Percentiles rank a stretch among this genome's conserved stretches.
phyloP scores from a whole-genome alignment of 2,329 filamentous ascomycete species.

The Dissoconium aciculare region DNA sequence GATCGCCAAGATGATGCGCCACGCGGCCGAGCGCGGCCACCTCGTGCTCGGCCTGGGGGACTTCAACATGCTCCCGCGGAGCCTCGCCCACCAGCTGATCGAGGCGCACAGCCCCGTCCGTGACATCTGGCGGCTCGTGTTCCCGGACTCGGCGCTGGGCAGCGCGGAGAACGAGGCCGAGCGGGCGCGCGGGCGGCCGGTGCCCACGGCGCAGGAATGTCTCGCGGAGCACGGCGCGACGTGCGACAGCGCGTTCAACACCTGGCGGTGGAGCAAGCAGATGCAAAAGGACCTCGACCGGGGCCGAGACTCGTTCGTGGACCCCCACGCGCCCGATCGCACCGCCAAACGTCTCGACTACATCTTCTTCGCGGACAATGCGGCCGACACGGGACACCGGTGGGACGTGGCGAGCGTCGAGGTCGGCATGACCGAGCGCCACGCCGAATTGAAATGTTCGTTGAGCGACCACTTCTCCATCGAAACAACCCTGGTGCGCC shows the following conservation, averaged over 20 bases:
- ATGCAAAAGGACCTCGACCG: conserved; percentile 53
- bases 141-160: conserved; percentile 72
- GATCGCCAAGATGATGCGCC: conserved; percentile 74
- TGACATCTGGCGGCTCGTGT: conserved; percentile 72
- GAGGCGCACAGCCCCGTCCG: conserved; percentile 60
- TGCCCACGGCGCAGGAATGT: conserved; percentile 67
- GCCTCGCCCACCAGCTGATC: conserved; percentile 70
- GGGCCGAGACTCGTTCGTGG: conserved; percentile 48
- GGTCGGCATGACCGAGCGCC: conserved; percentile 68
- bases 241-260: conserved; percentile 74
- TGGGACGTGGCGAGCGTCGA: conserved; percentile 60
- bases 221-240: conserved; percentile 69
- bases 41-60: conserved; percentile 78
- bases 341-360: conserved; percentile 85
- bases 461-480: conserved; percentile 93
- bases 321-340: conserved; percentile 52
- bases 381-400: conserved; percentile 21
- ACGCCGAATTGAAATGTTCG: conserved; percentile 68
- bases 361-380: conserved; percentile 54
- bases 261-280: conserved; percentile 74
- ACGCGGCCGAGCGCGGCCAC: conserved; percentile 64
- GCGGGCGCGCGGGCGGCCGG: conserved; percentile 45
- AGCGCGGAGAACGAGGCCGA: conserved; percentile 54
- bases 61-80: conserved; percentile 91
- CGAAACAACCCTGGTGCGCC: conserved; percentile 54